Conservation (phyloP, 75 land plant genomes). For the Cupressus sempervirens region DNA sequence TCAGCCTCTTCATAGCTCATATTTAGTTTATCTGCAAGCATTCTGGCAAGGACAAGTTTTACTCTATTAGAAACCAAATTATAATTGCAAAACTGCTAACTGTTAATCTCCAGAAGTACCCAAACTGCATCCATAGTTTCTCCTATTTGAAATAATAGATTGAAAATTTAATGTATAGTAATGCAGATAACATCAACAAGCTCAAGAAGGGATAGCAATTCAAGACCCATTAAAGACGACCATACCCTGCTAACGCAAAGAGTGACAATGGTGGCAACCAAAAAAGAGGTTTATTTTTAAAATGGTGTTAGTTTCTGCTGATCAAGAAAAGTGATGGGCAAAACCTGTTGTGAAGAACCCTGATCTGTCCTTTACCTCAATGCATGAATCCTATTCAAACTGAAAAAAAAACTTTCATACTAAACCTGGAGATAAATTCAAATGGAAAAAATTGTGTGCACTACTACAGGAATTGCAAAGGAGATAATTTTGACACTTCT, state of each 20-base stretch:
- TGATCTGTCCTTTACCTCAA: neutral
- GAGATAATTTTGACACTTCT: neutral
- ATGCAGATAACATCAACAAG: neutral
- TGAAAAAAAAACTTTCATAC: neutral
- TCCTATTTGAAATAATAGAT: neutral
- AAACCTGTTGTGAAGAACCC: neutral
- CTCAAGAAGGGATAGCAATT: neutral
- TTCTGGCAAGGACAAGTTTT: conserved; percentile 32
- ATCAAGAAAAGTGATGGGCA: neutral
- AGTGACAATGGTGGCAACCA: neutral
- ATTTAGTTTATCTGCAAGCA: conserved; percentile 90
- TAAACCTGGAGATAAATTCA: neutral
- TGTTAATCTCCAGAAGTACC: neutral
- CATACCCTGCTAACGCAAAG: neutral
- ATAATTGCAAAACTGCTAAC: neutral
- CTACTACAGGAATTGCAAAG: neutral
- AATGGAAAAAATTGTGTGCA: neutral
- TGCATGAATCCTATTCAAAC: neutral
- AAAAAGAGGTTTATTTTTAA: neutral
- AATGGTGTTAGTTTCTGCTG: neutral
- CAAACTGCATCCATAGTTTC: neutral
- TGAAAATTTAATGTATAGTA: neutral
- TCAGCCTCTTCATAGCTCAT: conserved; percentile 94
- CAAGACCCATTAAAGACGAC: neutral
- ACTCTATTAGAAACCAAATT: neutral